Evolutionary conservation across 139 green algal species (phyloP).

Genomic region (Chlorella sp.): DNA sequence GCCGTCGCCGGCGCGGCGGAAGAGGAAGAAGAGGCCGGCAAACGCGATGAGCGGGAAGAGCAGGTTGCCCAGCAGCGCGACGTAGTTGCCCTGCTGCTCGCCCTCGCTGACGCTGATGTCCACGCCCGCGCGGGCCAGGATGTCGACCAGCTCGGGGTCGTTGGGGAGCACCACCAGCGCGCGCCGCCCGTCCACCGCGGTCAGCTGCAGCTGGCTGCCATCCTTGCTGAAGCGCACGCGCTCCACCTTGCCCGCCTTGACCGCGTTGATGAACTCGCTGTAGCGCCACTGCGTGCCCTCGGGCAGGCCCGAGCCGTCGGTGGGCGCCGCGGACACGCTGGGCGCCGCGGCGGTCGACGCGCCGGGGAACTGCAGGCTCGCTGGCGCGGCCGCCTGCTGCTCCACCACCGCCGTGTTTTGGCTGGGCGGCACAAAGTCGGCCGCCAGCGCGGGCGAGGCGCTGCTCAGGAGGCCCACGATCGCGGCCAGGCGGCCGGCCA

Average conservation of each 20-base stretch:
- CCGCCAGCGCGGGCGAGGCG: constrained; percentile 37
- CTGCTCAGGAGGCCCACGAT: constrained; percentile 54
- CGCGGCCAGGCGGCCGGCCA: constrained; percentile 52
- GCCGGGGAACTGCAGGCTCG: constrained; percentile 34
- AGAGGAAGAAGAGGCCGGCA: constrained; percentile 98
- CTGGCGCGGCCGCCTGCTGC: constrained; percentile 23
- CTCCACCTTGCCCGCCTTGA: constrained; percentile 94
- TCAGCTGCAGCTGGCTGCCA: constrained; percentile 81
- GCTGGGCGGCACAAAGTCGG: constrained; percentile 53
- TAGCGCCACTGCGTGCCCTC: constrained; percentile 98
- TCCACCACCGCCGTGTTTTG: constrained; percentile 33
- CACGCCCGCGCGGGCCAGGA: constrained; percentile 88
- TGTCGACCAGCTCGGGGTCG: constrained; percentile 92
- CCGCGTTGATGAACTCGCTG: constrained; percentile 95
- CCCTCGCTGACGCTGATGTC: constrained; percentile 86
- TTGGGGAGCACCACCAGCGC: constrained; percentile 84
- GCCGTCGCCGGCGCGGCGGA: constrained; percentile 61
- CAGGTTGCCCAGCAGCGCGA: constrained; percentile 96
- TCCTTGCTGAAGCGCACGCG: constrained; percentile 99
- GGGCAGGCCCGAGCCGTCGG: constrained; percentile 66
- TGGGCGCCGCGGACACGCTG: constrained; percentile 46
- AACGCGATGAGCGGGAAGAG: constrained; percentile 99
- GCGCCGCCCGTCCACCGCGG: constrained; percentile 71
- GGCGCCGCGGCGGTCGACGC: constrained; percentile 31
- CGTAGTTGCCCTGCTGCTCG: constrained; percentile 91